Conservation (phyloP, 2,329 filamentous ascomycete genomes). For the Periconia macrospinosa region DNA sequence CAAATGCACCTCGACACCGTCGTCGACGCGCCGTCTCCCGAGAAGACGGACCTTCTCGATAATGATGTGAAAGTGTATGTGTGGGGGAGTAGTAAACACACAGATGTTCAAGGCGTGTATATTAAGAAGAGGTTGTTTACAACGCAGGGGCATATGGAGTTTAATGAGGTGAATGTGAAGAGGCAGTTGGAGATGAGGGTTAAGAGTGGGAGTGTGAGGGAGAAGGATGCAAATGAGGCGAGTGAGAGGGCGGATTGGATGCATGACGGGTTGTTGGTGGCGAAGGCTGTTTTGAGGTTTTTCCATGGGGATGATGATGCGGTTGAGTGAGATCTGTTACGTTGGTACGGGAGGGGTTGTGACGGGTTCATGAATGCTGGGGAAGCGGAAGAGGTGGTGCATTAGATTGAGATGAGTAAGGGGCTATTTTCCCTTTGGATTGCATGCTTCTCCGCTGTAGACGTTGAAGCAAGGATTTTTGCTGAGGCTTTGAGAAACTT, state of each 20-base stretch:
- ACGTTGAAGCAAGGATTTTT: too few relatives aligned
- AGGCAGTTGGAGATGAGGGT: slow-evolving; percentile 49
- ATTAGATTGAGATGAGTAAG: too few relatives aligned
- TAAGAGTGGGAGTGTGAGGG: slow-evolving; percentile 46
- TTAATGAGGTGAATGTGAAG: slow-evolving; percentile 51
- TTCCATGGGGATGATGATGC: slow-evolving; percentile 38
- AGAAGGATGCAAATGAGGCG: slow-evolving; percentile 41
- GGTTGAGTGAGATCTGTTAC: slow-evolving; percentile 14
- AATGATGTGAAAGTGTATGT: slow-evolving; percentile 51
- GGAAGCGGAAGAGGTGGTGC: neutral
- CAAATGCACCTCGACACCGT: slow-evolving; percentile 55
- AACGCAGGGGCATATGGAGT: slow-evolving; percentile 51
- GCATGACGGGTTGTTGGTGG: slow-evolving; percentile 33
- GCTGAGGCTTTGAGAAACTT: too few relatives aligned
- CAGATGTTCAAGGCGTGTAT: slow-evolving; percentile 50
- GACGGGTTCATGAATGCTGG: neutral
- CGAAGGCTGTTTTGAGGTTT: slow-evolving; percentile 33
- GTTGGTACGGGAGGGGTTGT: too few relatives aligned
- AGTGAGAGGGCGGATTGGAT: slow-evolving; percentile 32
- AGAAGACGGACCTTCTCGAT: slow-evolving; percentile 24
- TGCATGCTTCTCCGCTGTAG: too few relatives aligned
- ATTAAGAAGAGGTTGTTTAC: slow-evolving; percentile 51
- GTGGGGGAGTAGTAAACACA: slow-evolving; percentile 51
- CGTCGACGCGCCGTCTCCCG: slow-evolving; percentile 31
- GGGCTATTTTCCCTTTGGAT: too few relatives aligned